Evolutionary conservation across 352 stramenopile species (phyloP), one percentile per base, ranked within the genome.

Genomic region (Discostella stelligera): DNA sequence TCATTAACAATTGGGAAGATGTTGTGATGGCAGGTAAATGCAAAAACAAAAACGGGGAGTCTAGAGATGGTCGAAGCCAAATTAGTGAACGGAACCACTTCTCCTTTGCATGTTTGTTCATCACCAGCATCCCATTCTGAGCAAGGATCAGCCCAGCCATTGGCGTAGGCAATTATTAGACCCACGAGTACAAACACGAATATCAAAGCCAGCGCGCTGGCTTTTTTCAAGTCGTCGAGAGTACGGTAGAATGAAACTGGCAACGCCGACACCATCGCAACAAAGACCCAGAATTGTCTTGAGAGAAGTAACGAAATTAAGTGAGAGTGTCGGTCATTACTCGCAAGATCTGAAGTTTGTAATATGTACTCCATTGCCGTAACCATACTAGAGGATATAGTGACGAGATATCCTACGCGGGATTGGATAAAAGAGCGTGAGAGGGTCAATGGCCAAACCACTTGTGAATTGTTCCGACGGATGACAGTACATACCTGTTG

Each of bases 11-110:
- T 78, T 0, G 79, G 63, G 53, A 89, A 89, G 32, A 89, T 84
- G 56, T 89, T 89, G 66, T 89, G 83, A 39, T 89, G 83, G 54
- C 83, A 89, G 16, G 83, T 89, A 65, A 85, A 89, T 23, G 66
- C 21, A 70, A 89, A 89, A 4, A 89, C 62, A 70, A 89, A 86
- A 48, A 85, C 80, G 18, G 83, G 59, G 37, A 87, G 50, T 10
- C 82, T 87, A 7, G 53, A 62, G 8, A 85, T 7, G 6, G 75
- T 83, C 9, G 50, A 63, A 1, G 59, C 4, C 49, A 74, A 66
- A 66, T 70, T 56, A 3, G 75, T 87, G 21, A 77, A 66, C 16
- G 63, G 58, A 60, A 60, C 48, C 46, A 76, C 74, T 16, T 77
- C 58, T 7, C 76, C 77, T 60, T 30, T 64, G 50, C 76, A 86